These are phyloP conservation scores for Colletotrichum incanum DNA, from an alignment of 2,329 filamentous ascomycete genomes.

Conservation along the genomic window DNA sequence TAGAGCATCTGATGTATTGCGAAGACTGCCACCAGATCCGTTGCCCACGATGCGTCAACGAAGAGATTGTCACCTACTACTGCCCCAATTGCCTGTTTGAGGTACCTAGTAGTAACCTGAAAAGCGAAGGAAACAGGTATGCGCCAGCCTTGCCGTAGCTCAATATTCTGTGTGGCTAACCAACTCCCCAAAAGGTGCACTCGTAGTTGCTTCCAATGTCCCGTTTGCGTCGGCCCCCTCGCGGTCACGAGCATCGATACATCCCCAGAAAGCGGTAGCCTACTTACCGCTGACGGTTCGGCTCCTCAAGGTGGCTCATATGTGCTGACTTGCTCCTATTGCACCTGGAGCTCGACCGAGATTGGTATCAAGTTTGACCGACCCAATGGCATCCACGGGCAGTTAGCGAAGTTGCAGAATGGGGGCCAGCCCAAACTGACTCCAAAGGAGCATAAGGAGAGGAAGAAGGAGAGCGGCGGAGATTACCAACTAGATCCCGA, in stretches of 20 bases:
- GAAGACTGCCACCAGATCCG: conserved; percentile 98
- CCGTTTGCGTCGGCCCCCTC: conserved; percentile 87
- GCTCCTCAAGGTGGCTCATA: conserved; percentile 69
- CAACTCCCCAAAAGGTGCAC: conserved; percentile 76
- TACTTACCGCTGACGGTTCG: conserved; percentile 61
- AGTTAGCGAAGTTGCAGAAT: conserved; percentile 81
- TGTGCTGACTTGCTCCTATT: conserved; percentile 89
- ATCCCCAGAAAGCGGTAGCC: conserved; percentile 57
- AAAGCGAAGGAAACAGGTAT: conserved; percentile 93
- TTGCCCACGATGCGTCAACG: conserved; percentile 90
- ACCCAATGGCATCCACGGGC: conserved; percentile 86
- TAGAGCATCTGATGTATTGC: conserved; percentile 95
- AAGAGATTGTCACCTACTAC: conserved; percentile 96
- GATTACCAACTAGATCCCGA: conserved; percentile 59
- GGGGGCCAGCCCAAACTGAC: conserved; percentile 69
- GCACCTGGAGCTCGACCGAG: conserved; percentile 92
- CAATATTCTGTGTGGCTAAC: conserved; percentile 9
- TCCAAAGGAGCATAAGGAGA: conserved; percentile 66
- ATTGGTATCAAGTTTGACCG: conserved; percentile 93
- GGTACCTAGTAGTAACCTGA: conserved; percentile 92
- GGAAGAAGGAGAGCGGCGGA: conserved; percentile 66
- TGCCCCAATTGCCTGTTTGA: conserved; percentile 97
- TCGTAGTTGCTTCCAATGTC: conserved; percentile 95
- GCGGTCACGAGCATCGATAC: conserved; percentile 80
- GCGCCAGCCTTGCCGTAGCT: conserved; percentile 45